These are phyloP conservation scores for Saccharum spontaneum DNA, from an alignment of 176 grass and related monocot species.

Conservation along the genomic window DNA sequence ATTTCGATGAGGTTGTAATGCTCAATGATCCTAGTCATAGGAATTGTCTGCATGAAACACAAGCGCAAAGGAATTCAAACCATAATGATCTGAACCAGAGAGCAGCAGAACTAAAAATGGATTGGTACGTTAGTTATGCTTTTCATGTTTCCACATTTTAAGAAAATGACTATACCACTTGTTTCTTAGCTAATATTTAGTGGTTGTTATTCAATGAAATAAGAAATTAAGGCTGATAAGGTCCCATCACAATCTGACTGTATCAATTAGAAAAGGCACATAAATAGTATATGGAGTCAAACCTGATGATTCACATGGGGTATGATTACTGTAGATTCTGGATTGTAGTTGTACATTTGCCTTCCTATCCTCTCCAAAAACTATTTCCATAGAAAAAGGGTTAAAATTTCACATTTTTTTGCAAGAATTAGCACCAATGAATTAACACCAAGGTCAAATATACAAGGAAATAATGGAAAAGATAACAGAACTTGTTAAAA, in stretches of 20 bases:
- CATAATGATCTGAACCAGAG: conserved; percentile 1
- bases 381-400: conserved; percentile 21
- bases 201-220: conserved; percentile 14
- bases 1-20: background rate
- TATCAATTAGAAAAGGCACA: background rate
- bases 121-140: background rate
- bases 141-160: conserved; percentile 3
- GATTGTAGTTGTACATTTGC: background rate
- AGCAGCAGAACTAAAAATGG: background rate
- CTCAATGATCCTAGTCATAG: background rate
- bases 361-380: background rate
- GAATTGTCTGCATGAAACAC: conserved; percentile 19
- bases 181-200: background rate
- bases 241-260: background rate
- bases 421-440: background rate
- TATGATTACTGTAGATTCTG: background rate
- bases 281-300: conserved; percentile 5
- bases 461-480: background rate
- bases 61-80: conserved; percentile 18
- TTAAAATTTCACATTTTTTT: conserved; percentile 8
- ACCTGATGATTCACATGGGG: conserved; percentile 13
- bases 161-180: conserved; percentile 15
- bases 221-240: background rate
- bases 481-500: background rate
- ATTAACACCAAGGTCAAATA: background rate